Evolutionary conservation across 441 rosid species (phyloP).

Genomic region (Corymbia citriodora): DNA sequence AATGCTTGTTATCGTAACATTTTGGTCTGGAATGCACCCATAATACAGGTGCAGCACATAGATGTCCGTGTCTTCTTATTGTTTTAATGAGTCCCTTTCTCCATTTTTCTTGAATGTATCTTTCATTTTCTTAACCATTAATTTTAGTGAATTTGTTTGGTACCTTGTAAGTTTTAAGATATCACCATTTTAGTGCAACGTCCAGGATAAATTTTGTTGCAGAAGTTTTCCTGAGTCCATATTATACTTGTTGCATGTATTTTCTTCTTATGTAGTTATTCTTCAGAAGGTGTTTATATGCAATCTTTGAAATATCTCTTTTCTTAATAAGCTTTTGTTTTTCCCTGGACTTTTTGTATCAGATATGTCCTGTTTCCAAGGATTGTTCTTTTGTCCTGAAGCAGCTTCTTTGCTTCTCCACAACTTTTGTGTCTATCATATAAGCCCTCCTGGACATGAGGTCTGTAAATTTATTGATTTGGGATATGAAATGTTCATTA

Average conservation of each 20-base stretch:
- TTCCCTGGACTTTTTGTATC: slow-evolving; percentile 14
- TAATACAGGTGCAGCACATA: background rate
- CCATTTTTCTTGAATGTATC: background rate
- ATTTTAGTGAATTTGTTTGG: background rate
- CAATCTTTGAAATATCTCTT: background rate
- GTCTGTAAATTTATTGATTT: slow-evolving; percentile 46
- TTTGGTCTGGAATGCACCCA: background rate
- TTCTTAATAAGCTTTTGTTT: background rate
- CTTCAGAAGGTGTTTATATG: background rate
- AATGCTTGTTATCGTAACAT: background rate
- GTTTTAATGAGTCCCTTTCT: background rate
- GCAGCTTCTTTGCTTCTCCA: slow-evolving; percentile 88
- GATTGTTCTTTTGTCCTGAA: slow-evolving; percentile 85
- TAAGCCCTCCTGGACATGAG: slow-evolving; percentile 96
- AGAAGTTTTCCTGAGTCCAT: background rate
- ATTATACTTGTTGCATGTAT: background rate
- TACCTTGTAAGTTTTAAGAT: background rate
- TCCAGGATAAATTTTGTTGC: background rate
- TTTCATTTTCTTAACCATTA: background rate
- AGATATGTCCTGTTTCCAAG: slow-evolving; percentile 92
- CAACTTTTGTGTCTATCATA: slow-evolving; percentile 93
- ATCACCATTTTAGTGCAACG: background rate
- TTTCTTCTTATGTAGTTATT: background rate
- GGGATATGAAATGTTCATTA: background rate
- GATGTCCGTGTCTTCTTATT: background rate